Evolutionary conservation across 495 filamentous ascomycete species (phyloP), one percentile per base, ranked within the genome.

Genomic region (Penicillium goetzii): DNA sequence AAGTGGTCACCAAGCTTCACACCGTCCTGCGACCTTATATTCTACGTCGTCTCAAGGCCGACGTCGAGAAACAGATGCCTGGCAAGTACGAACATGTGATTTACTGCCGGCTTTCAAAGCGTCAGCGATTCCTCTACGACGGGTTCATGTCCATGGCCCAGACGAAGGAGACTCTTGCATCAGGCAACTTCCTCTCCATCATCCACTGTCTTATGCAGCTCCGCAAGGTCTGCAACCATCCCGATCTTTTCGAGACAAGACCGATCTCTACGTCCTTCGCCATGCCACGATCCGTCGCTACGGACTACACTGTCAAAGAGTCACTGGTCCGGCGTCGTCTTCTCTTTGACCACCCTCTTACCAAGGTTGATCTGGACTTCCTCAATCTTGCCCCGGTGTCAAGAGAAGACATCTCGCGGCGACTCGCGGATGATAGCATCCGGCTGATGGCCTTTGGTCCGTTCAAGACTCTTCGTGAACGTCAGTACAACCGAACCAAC

Each of bases 31-130:
- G 96, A 25, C 96, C 96, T 3, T 97, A 96, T 74, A 86, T 99
- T 15, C 85, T 99, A 23, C 89, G 96, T 49, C 85, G 96, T 62
- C 79, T 99, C 41, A 99, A 99, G 77, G 91, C 93, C 49, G 96
- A 99, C 72, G 96, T 99, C 25, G 96, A 99, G 81, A 98, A 99
- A 76, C 94, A 98, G 70, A 97, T 99, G 92, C 96, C 96, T 0
- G 92, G 86, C 32, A 99, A 99, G 71, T 97, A 96, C 68, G 96
- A 99, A 71, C 92, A 96, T 72, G 92, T 99, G 33, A 90, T 97
- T 55, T 94, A 93, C 68, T 99, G 96, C 74, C 87, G 92, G 40
- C 83, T 99, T 2, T 97, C 93, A 14, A 97, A 97, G 72, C 87
- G 96, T 25, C 96, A 99, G 70, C 86, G 96, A 40, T 94, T 94